A percentile compares a stretch with the other conserved stretches of the same genome.
Conservation (phyloP, 23 red algal species). For the Gracilaria gracilis region DNA sequence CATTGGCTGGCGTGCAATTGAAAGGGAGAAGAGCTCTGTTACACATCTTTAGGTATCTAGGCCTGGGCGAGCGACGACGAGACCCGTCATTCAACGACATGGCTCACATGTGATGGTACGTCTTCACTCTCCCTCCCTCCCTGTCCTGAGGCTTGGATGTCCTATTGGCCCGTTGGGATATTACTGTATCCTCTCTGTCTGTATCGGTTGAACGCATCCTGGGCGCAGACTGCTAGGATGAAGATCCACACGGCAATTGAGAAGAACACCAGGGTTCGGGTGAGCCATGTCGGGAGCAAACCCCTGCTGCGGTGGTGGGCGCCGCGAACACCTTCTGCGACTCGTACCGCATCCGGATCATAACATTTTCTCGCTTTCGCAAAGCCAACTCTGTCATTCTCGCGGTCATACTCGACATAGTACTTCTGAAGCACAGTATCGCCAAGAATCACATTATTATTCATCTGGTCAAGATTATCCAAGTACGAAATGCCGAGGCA, state of each 20-base stretch:
- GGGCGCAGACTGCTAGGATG: conserved; percentile 19
- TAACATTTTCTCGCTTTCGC: conserved; percentile 53
- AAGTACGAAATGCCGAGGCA: conserved; percentile 80
- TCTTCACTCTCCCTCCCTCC: background rate
- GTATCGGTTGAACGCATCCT: background rate
- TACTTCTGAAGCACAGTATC: conserved; percentile 84
- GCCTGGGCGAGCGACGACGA: background rate
- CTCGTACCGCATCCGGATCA: conserved; percentile 8
- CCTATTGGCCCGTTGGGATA: background rate
- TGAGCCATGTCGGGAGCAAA: conserved; percentile 41
- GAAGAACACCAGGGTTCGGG: conserved; percentile 15
- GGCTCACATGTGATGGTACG: background rate
- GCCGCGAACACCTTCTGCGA: background rate
- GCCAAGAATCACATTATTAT: conserved; percentile 78
- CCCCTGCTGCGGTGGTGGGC: background rate
- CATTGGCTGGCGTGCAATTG: conserved; percentile 89
- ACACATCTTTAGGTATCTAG: background rate
- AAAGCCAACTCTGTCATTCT: conserved; percentile 86
- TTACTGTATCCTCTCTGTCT: conserved; percentile 5
- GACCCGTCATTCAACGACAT: too few species aligned
- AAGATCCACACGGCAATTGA: conserved; percentile 33
- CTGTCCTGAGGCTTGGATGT: background rate
- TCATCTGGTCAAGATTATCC: conserved; percentile 64
- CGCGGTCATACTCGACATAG: conserved; percentile 86
- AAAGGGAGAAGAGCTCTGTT: conserved; percentile 42